Evolutionary conservation across 78 protist genomes (phyloP).

Genomic region (Emiliania huxleyi): DNA sequence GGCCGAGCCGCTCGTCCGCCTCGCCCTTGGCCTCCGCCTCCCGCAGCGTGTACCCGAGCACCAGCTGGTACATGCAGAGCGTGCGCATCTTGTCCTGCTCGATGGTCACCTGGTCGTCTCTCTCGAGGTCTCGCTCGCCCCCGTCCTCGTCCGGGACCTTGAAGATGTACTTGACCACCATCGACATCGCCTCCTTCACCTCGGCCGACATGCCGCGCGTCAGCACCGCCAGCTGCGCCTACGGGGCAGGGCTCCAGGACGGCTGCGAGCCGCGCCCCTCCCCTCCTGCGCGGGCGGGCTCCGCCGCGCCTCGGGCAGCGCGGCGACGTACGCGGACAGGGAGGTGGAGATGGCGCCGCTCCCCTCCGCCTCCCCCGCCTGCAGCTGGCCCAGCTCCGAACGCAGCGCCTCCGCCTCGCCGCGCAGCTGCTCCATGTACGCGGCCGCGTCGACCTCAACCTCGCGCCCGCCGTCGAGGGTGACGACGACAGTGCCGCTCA

Average conservation of each 20-base stretch:
- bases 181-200: neutral
- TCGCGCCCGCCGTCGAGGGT: neutral
- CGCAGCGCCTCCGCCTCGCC: neutral
- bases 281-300: too few species aligned
- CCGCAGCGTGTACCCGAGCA: neutral
- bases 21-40: conserved; percentile 11
- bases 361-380: neutral
- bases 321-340: neutral
- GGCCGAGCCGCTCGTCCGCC: neutral
- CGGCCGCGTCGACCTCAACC: neutral
- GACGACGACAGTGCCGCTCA: neutral
- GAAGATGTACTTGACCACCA: neutral
- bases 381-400: neutral
- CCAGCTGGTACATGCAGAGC: conserved; percentile 13
- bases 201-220: neutral
- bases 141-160: neutral
- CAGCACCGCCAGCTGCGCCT: neutral
- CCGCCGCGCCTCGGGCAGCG: neutral
- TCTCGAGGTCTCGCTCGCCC: too few species aligned
- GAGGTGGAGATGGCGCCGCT: neutral
- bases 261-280: too few species aligned
- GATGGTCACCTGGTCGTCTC: neutral
- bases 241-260: too few species aligned
- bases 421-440: neutral
- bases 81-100: neutral